Evolutionary conservation across 495 filamentous ascomycete species (phyloP).

Genomic region (Aspergillus affinis): DNA sequence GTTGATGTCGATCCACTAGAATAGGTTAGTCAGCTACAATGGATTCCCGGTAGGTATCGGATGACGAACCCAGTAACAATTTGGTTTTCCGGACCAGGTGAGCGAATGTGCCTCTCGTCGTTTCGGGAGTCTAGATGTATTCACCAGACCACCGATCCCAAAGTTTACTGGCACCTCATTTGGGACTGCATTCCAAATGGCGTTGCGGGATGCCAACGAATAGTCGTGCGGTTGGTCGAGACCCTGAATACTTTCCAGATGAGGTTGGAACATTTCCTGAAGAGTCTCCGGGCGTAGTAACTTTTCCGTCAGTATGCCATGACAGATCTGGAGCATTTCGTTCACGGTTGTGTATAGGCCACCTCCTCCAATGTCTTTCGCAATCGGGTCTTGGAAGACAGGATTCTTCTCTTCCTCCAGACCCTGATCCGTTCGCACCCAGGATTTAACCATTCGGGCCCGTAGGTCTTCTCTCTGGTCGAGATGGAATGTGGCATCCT

Average conservation of each 20-base stretch:
- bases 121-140: background rate
- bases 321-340: background rate
- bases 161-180: background rate
- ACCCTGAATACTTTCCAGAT: background rate
- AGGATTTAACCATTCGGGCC: background rate
- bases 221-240: background rate
- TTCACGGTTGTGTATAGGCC: conserved; percentile 5
- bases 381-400: background rate
- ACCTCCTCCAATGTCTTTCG: background rate
- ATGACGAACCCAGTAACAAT: conserved; percentile 8
- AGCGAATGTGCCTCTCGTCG: background rate
- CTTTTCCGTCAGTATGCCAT: background rate
- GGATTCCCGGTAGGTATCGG: background rate
- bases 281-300: background rate
- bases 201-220: background rate
- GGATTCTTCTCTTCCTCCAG: conserved; percentile 1
- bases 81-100: background rate
- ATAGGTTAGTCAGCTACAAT: background rate
- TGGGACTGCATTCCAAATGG: background rate
- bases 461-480: conserved; percentile 2
- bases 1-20: conserved; percentile 5
- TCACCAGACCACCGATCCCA: conserved; percentile 1
- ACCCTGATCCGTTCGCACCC: background rate
- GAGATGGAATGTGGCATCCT: conserved; percentile 2
- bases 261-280: conserved; percentile 3